phyloP scores from a whole-genome alignment of 1,139 yeast genomes.

The Candida mesenterica region DNA sequence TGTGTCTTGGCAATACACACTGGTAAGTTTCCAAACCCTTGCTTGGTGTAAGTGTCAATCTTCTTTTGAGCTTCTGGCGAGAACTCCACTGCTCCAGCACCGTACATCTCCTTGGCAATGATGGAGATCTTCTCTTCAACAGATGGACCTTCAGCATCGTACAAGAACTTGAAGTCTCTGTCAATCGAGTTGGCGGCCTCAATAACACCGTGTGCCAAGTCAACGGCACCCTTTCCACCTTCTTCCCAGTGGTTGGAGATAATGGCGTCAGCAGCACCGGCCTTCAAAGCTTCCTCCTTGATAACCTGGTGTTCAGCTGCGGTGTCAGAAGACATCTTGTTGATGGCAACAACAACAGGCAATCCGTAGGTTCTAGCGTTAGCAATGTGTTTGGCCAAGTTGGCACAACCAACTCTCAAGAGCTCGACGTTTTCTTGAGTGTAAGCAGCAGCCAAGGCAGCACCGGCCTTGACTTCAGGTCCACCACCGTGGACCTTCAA shows the following conservation, averaged over 20 bases:
- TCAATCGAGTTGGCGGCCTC: slow-evolving; percentile 58
- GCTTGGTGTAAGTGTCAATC: slow-evolving; percentile 78
- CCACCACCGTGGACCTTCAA: slow-evolving; percentile 98
- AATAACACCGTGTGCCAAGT: slow-evolving; percentile 82
- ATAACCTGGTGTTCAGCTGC: slow-evolving; percentile 82
- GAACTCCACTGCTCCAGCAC: slow-evolving; percentile 87
- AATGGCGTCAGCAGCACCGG: slow-evolving; percentile 95
- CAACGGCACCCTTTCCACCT: slow-evolving; percentile 94
- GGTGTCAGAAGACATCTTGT: slow-evolving; percentile 85
- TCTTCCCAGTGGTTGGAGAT: slow-evolving; percentile 97
- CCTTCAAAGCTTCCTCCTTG: slow-evolving; percentile 77
- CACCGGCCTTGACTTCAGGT: slow-evolving; percentile 96
- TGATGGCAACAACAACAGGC: slow-evolving; percentile 95
- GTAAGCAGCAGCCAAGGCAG: slow-evolving; percentile 84
- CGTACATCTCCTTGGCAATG: slow-evolving; percentile 91
- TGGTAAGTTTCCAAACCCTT: slow-evolving; percentile 91
- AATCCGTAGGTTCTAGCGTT: slow-evolving; percentile 86
- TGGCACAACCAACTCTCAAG: slow-evolving; percentile 80
- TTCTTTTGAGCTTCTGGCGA: slow-evolving; percentile 82
- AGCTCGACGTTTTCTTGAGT: slow-evolving; percentile 83
- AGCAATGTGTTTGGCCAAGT: slow-evolving; percentile 85
- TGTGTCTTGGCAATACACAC: slow-evolving; percentile 98
- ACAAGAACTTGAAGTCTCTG: slow-evolving; percentile 66
- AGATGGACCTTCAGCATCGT: slow-evolving; percentile 59
- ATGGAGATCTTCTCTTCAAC: slow-evolving; percentile 81